These are phyloP conservation scores for Artemisia tridentata DNA, from an alignment of 129 eudicot genomes.

Conservation along the genomic window DNA sequence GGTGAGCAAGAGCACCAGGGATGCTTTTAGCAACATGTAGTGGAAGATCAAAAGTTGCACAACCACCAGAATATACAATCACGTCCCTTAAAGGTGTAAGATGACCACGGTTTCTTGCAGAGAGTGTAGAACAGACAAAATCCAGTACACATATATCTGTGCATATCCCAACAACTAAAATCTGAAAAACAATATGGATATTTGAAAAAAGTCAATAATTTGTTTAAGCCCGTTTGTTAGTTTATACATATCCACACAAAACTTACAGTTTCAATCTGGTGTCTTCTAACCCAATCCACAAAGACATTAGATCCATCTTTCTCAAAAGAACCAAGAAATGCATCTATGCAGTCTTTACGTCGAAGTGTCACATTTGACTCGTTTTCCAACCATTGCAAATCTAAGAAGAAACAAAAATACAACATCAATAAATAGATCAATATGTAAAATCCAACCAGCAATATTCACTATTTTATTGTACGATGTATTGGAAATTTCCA, in stretches of 20 bases:
- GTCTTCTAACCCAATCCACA: slow-evolving; percentile 76
- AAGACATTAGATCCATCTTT: slow-evolving; percentile 81
- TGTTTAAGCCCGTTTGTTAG: background rate
- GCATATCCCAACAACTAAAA: slow-evolving; percentile 87
- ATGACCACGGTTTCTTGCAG: slow-evolving; percentile 46
- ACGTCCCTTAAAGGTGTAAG: slow-evolving; percentile 69
- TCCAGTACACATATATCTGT: slow-evolving; percentile 79
- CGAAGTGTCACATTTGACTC: slow-evolving; percentile 71
- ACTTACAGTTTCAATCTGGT: slow-evolving; percentile 70
- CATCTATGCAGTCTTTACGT: slow-evolving; percentile 88
- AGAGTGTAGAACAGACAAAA: slow-evolving; percentile 54
- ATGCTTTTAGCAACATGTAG: slow-evolving; percentile 50
- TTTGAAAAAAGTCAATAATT: background rate
- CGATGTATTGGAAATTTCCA: background rate
- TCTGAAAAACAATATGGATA: slow-evolving; percentile 34
- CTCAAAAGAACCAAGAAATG: slow-evolving; percentile 76
- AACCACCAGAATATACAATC: slow-evolving; percentile 71
- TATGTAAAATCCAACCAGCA: background rate
- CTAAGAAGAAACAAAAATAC: slow-evolving; percentile 41
- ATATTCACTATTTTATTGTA: slow-evolving; percentile 3
- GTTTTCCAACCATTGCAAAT: slow-evolving; percentile 70
- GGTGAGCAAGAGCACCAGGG: slow-evolving; percentile 79
- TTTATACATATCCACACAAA: background rate
- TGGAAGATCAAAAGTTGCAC: slow-evolving; percentile 87
- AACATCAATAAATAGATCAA: slow-evolving; percentile 4